Evolutionary conservation across 2,329 filamentous ascomycete species (phyloP), one percentile per base, ranked within the genome.

Genomic region (Penicillium sp.): DNA sequence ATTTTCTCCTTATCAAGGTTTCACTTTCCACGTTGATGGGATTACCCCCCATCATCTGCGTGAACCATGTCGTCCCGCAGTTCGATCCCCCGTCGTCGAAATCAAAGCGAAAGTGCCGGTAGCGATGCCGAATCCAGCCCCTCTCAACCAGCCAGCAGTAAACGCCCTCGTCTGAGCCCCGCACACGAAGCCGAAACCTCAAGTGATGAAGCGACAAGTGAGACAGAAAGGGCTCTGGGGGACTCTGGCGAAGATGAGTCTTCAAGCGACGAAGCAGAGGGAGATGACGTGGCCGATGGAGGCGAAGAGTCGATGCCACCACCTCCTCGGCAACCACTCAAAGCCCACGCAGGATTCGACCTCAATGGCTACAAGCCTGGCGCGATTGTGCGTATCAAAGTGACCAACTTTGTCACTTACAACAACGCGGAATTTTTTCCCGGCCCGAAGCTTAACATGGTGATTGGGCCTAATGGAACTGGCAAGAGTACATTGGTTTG

Each of bases 401-500:
- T 98, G 45, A 85, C 83, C 49, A 91, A 98, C 75, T 99, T 99
- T 67, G 92, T 99, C 54, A 99, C 95, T 0, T 99, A 99, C 76
- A 92, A 91, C 50, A 87, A 88, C 53, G 93, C 92, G 54, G 93
- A 96, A 63, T 97, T 98, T 74, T 86, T 89, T 57, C 92, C 92
- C 13, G 95, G 95, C 0, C 93, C 95, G 1, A 93, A 91, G 71
- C 76, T 99, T 69, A 99, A 99, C 73, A 98, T 99, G 93, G 88
- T 99, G 53, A 96, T 99, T 66, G 95, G 95, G 0, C 95, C 95
- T n/a, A 99, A 99, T 69, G 95, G 95, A 33, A 98, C 95, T 0
- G 95, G 95, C 54, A 99, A 99, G 77, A 98, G 93, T 76, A 97
- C 95, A 0, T 82, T 99, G 26, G 93, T 99, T 44, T 99, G 95